Base-by-base conservation (phyloP, 2,329 filamentous ascomycete genomes). In the Chaetomiaceae sp. region DNA sequence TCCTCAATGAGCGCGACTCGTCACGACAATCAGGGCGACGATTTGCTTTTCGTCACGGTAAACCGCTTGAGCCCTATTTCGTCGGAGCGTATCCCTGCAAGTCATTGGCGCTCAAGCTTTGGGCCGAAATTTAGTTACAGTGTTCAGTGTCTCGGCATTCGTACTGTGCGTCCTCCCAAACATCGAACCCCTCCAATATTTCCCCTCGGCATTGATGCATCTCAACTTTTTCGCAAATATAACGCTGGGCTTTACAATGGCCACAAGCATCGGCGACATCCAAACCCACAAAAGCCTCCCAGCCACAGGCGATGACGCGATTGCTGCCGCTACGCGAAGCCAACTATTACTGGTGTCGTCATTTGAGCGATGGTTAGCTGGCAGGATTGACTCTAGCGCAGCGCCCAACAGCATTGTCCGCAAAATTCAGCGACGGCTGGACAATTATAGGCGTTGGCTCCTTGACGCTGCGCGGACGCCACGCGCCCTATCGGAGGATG, bases 361-460 rank as follows among this genome's bases (percentile, higher is more conserved):
- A 14, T 59, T 54, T 32, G 23, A 44, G 6, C 11, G 29, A 14
- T 61, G 58, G 58, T 32, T 61, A 6, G 11, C 53, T 6, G 33
- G 46, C 3, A 48, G 53, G 3, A 51, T 11, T 14, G 29, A 44
- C 5, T 32, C 18, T 4, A 50, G 48, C 2, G 51, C 33, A 6
- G 37, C 54, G 16, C 37, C 18, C 21, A 40, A 33, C 6, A 40
- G 25, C 11, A 25, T 62, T 18, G 29, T 40, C 14, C 32, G 41
- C 10, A 56, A 20, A 23, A 20, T 61, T 1, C 47, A 43, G n/a
- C 6, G 0, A 1, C 49, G 49, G 1, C 10, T 59, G 14, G 32
- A 32, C 2, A 23, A 14, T 14, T 61, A 58, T 20, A 40, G 30
- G 16, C 13, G 25, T 6, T 55, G 53, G 37, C 21, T 61, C 27